phyloP scores from a whole-genome alignment of 257 asterid genomes.

The Jacaranda mimosifolia region DNA sequence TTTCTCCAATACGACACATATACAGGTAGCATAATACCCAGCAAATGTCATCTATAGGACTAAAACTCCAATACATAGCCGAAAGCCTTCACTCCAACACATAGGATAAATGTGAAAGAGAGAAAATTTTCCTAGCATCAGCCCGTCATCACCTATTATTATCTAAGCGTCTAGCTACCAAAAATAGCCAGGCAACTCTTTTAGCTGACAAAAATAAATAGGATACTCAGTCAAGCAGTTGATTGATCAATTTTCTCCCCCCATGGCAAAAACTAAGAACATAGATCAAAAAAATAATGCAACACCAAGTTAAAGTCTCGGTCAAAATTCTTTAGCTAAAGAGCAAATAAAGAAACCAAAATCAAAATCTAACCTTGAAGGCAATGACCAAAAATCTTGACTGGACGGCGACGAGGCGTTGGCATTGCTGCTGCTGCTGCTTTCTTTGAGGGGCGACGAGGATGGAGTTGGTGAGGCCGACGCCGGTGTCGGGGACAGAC shows the following conservation, averaged over 20 bases:
- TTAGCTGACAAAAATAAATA: conserved; percentile 24
- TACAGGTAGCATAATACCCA: conserved; percentile 18
- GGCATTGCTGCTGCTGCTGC: conserved; percentile 50
- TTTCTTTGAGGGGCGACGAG: conserved; percentile 66
- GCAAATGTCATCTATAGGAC: conserved; percentile 7
- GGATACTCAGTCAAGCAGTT: conserved; percentile 35
- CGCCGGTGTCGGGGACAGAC: conserved; percentile 70
- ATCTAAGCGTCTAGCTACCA: conserved; percentile 24
- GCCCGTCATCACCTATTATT: conserved; percentile 9
- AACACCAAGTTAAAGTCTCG: conserved; percentile 13
- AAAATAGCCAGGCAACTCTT: conserved; percentile 30
- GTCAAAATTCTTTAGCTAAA: conserved; percentile 31
- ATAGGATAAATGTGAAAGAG: conserved; percentile 7
- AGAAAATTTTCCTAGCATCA: not conserved
- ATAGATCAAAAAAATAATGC: not conserved
- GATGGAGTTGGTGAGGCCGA: conserved; percentile 62
- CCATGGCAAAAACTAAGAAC: conserved; percentile 8
- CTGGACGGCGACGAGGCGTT: conserved; percentile 49
- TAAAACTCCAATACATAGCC: conserved; percentile 9
- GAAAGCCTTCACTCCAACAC: not conserved
- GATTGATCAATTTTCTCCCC: conserved; percentile 23
- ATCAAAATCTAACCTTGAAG: conserved; percentile 64
- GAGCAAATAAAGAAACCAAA: not conserved
- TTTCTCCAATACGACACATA: not conserved
- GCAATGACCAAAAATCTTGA: conserved; percentile 66